Percentiles rank a stretch among this genome's conserved stretches.
Evolutionary conservation across 202 grass and related monocot species (phyloP).

Genomic region (Tripidium arundinaceum): DNA sequence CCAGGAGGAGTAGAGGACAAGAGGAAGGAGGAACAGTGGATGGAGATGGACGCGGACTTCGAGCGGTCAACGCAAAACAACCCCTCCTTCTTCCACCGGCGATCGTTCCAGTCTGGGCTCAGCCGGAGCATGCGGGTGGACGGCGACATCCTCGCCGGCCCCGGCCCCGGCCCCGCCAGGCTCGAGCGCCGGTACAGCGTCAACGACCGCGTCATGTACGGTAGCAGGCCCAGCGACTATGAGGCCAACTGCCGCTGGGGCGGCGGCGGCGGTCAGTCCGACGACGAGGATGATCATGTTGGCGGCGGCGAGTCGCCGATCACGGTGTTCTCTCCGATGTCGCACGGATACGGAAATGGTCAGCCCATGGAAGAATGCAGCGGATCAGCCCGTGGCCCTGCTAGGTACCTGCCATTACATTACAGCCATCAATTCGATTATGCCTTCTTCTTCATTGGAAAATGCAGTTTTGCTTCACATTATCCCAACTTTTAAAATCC

Average conservation of each 20-base stretch:
- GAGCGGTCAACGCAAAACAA: constrained; percentile 52
- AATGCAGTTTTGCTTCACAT: neutral
- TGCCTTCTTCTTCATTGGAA: neutral
- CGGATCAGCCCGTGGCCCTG: constrained; percentile 37
- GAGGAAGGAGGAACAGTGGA: neutral
- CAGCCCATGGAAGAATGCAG: constrained; percentile 45
- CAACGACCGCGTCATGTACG: constrained; percentile 71
- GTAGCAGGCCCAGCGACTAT: constrained; percentile 73
- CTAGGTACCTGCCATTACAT: constrained; percentile 39
- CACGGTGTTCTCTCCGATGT: constrained; percentile 65
- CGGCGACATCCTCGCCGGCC: constrained; percentile 41
- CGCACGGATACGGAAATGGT: constrained; percentile 46
- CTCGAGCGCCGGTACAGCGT: constrained; percentile 79
- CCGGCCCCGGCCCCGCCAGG: constrained; percentile 47
- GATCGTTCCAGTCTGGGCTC: constrained; percentile 70
- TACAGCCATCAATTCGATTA: neutral
- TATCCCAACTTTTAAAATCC: neutral
- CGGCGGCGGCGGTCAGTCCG: constrained; percentile 26
- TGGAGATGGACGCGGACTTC: constrained; percentile 66
- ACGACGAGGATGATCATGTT: constrained; percentile 46
- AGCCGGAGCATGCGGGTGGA: constrained; percentile 72
- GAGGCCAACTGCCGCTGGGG: constrained; percentile 64
- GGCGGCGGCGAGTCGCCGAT: constrained; percentile 46
- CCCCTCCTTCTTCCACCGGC: constrained; percentile 55
- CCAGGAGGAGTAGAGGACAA: constrained; percentile 23